Evolutionary conservation across 1,284 basidiomycete species (phyloP).

Genomic region (Ceratobasidium sp.): DNA sequence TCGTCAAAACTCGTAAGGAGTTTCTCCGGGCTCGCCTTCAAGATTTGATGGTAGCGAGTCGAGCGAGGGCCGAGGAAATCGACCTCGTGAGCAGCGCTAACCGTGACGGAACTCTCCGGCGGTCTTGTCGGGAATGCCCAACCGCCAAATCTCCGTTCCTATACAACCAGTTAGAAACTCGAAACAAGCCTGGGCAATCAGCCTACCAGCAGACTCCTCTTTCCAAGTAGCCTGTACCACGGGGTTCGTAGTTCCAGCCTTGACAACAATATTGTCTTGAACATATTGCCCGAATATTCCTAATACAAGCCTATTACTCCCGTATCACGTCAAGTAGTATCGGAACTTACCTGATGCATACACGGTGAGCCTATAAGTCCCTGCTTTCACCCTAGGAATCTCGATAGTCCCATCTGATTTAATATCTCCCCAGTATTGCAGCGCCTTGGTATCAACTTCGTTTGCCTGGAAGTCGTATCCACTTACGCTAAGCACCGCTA

Average conservation of each 20-base stretch:
- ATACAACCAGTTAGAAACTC: neutral
- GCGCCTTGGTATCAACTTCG: slow-evolving; percentile 48
- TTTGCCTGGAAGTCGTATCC: slow-evolving; percentile 55
- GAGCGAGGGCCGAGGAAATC: no score
- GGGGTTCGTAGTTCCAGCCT: slow-evolving; percentile 48
- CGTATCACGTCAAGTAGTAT: neutral
- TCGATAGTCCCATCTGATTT: slow-evolving; percentile 50
- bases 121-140: slow-evolving; percentile 53
- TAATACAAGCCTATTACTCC: neutral
- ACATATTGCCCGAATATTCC: slow-evolving; percentile 55
- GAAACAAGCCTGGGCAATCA: neutral
- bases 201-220: slow-evolving; percentile 51
- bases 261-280: slow-evolving; percentile 52
- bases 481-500: slow-evolving; percentile 52
- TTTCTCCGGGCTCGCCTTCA: no score
- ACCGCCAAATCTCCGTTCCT: slow-evolving; percentile 53
- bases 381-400: slow-evolving; percentile 54
- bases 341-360: slow-evolving; percentile 53
- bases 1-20: no score
- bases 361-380: slow-evolving; percentile 55
- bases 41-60: no score
- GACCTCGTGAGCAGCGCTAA: no score
- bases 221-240: slow-evolving; percentile 50
- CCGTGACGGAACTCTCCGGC: slow-evolving; percentile 55
- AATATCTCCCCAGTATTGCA: slow-evolving; percentile 56